phyloP scores from a whole-genome alignment of 306 rosid species.

The Lablab purpureus region DNA sequence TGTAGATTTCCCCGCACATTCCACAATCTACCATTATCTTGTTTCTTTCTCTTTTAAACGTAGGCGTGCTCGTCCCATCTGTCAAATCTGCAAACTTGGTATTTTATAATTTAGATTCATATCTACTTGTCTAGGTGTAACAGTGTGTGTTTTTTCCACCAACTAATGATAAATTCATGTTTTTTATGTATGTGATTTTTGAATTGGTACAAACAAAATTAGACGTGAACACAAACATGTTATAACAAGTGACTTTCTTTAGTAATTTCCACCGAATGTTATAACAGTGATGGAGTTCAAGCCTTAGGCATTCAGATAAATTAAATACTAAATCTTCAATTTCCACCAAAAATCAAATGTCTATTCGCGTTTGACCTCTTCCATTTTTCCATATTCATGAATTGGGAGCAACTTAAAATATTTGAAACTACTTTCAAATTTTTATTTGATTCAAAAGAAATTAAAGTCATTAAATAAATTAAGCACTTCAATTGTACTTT shows the following conservation, averaged over 20 bases:
- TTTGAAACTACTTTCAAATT: too few species aligned
- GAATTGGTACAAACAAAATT: background rate
- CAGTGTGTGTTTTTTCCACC: background rate
- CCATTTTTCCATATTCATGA: too few species aligned
- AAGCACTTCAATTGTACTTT: too few species aligned
- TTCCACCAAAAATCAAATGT: too few species aligned
- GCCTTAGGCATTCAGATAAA: too few species aligned
- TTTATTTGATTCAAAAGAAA: too few species aligned
- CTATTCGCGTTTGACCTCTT: too few species aligned
- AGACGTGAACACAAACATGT: background rate
- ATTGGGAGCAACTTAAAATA: too few species aligned
- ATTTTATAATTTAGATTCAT: slow-evolving; percentile 12
- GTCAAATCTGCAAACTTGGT: background rate
- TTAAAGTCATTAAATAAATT: too few species aligned
- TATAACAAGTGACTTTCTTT: background rate
- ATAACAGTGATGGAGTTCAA: too few species aligned
- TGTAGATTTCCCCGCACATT: background rate
- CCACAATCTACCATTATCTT: background rate
- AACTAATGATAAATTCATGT: background rate
- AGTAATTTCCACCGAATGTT: too few species aligned
- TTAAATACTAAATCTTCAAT: too few species aligned
- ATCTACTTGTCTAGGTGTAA: background rate
- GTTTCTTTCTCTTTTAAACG: background rate
- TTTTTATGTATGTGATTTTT: background rate
- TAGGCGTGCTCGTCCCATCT: background rate